Base-by-base conservation (phyloP, 1,284 basidiomycete genomes). In the Ceratobasidium papillatum region DNA sequence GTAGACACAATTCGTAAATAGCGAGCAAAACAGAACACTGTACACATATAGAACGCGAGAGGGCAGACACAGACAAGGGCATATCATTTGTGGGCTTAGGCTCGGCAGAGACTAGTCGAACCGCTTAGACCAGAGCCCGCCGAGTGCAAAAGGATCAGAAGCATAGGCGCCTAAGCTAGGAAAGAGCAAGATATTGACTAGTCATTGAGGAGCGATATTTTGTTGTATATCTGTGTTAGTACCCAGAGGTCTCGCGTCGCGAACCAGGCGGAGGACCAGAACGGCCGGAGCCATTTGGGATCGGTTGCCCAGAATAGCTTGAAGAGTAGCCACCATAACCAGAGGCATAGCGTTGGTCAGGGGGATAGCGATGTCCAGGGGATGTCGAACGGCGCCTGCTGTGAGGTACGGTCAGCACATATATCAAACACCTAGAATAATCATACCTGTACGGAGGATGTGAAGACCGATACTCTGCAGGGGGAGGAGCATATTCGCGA, bases 281-380 rank as follows among this genome's bases (percentile, higher is more conserved):
- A 30, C 68, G 68, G 43, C 68, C 32, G 68, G 68, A 71, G 36
- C 38, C 32, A 49, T 41, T 61, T 34, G 68, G 68, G 36, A 71
- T 59, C 49, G 68, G 51, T 47, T 54, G 68, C 68, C 68, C 68
- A 59, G 68, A 56, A 47, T 71, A 71, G 56, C 68, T 61, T 49
- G 54, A 59, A 61, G 68, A 36, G 49, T 71, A 71, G 56, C 68
- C 68, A 47, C 68, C 58, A 30, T 71, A 71, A 49, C 68, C 54
- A 71, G 68, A 71, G 41, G 68, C 51, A 71, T 71, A 71, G 22
- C 68, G 68, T 71, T 71, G 68, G 43, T 71, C 68, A 71, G 68
- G 58, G 27, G 63, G 30, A 59, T 71, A 71, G 25, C 68, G 52
- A 71, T 71, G 68, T 71, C 54, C 68, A 71, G 68, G 68, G 11